These are phyloP conservation scores for Rhododendron ovatum DNA, from an alignment of 148 eudicot genomes.

Conservation along the genomic window DNA sequence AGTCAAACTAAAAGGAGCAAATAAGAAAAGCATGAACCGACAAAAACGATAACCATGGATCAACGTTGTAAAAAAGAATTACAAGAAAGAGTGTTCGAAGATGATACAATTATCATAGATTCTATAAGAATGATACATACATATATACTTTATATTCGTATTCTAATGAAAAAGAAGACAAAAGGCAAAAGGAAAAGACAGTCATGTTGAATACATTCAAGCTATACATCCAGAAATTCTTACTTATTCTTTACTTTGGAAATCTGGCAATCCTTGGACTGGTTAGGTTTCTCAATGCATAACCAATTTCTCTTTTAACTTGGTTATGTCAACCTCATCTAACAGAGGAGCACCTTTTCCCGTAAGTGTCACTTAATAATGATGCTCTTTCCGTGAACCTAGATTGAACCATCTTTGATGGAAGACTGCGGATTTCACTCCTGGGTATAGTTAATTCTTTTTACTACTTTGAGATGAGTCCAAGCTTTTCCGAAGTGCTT, in stretches of 20 bases:
- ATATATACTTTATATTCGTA: not conserved
- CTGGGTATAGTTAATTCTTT: too few relatives aligned
- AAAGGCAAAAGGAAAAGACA: not conserved
- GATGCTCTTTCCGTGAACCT: not conserved
- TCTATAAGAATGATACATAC: not conserved
- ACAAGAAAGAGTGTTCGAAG: not conserved
- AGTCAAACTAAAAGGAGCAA: constrained; percentile 66
- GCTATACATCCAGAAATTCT: not conserved
- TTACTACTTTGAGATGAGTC: not conserved
- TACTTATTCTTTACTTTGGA: not conserved
- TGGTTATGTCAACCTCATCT: not conserved
- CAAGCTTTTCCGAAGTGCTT: not conserved
- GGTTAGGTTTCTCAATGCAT: not conserved
- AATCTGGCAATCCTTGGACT: not conserved
- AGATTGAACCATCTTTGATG: not conserved
- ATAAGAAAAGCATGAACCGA: constrained; percentile 6
- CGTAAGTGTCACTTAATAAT: not conserved
- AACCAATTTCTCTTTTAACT: not conserved
- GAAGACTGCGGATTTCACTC: not conserved
- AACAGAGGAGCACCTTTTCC: not conserved
- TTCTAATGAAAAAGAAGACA: not conserved
- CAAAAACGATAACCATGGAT: not conserved
- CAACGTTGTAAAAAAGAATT: not conserved
- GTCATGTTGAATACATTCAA: not conserved
- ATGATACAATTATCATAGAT: not conserved